A percentile compares a stretch with the other conserved stretches of the same genome.
These are phyloP conservation scores for Boletus barrowsii DNA, from an alignment of 768 basidiomycete species.

Conservation along the genomic window DNA sequence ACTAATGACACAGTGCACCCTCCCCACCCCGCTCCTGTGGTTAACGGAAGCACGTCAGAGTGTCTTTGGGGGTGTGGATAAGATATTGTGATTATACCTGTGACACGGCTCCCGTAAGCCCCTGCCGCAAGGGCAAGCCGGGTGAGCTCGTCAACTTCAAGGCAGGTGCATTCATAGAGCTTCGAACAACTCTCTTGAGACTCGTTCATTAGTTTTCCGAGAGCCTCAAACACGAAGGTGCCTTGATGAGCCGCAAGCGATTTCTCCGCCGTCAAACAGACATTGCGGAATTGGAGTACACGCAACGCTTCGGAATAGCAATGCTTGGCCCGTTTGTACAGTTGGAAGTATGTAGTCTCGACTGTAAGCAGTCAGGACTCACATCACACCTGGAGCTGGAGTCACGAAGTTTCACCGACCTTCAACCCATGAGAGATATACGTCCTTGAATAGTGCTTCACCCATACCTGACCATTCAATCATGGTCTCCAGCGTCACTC, in stretches of 20 bases:
- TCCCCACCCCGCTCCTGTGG: slow-evolving; percentile 83
- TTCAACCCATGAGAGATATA: slow-evolving; percentile 78
- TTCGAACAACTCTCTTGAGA: slow-evolving; percentile 69
- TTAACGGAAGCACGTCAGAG: not conserved
- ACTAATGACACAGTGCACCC: slow-evolving; percentile 86
- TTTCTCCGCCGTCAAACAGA: slow-evolving; percentile 50
- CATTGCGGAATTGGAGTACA: slow-evolving; percentile 72
- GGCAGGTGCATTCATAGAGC: slow-evolving; percentile 76
- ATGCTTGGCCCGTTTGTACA: slow-evolving; percentile 81
- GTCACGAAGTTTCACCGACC: slow-evolving; percentile 41
- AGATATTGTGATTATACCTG: slow-evolving; percentile 44
- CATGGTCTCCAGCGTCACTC: slow-evolving; percentile 76
- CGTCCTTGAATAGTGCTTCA: slow-evolving; percentile 52
- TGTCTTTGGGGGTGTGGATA: not conserved
- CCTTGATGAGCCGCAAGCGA: slow-evolving; percentile 15
- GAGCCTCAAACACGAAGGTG: slow-evolving; percentile 38
- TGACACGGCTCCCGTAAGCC: slow-evolving; percentile 80
- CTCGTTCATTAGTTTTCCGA: slow-evolving; percentile 76
- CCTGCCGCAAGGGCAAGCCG: slow-evolving; percentile 64
- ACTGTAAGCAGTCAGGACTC: slow-evolving; percentile 34
- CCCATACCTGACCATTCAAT: slow-evolving; percentile 57
- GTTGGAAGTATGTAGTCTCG: slow-evolving; percentile 75
- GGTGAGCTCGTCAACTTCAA: slow-evolving; percentile 72
- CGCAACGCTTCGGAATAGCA: slow-evolving; percentile 78
- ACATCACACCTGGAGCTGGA: not conserved